A percentile compares a stretch with the other conserved stretches of the same genome.
Evolutionary conservation across 768 basidiomycete genomes (phyloP).

Genomic region (Hypholoma fasciculare): DNA sequence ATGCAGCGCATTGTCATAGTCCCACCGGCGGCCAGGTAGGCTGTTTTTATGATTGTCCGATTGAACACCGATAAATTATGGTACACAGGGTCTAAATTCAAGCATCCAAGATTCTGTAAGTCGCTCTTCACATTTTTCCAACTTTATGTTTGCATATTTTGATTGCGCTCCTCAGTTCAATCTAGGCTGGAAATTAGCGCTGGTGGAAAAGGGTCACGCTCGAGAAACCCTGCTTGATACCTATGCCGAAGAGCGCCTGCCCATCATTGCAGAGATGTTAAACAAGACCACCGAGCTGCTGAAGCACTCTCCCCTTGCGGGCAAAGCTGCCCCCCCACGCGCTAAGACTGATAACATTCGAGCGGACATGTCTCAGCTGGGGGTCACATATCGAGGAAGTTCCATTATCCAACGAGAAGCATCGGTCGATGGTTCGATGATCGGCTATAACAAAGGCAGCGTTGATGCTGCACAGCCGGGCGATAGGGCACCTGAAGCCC

Average conservation of each 20-base stretch:
- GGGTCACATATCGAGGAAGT: conserved; percentile 53
- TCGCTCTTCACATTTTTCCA: neutral
- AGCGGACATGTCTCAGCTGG: conserved; percentile 37
- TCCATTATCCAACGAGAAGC: conserved; percentile 38
- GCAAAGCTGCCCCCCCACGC: neutral
- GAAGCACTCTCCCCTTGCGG: conserved; percentile 3
- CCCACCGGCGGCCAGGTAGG: conserved; percentile 31
- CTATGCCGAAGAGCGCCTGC: conserved; percentile 33
- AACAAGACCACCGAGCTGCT: conserved; percentile 26
- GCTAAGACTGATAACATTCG: conserved; percentile 16
- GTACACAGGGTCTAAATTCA: conserved; percentile 28
- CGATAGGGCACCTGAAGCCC: conserved; percentile 17
- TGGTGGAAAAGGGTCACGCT: conserved; percentile 28
- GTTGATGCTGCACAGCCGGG: conserved; percentile 14
- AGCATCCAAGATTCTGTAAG: conserved; percentile 36
- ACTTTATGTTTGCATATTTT: neutral
- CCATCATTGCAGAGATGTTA: conserved; percentile 39
- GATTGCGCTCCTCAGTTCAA: conserved; percentile 28
- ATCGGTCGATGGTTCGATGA: neutral
- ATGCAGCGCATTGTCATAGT: conserved; percentile 35
- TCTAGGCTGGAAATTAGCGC: conserved; percentile 36
- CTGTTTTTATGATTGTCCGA: neutral
- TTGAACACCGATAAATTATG: neutral
- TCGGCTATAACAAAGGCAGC: conserved; percentile 11
- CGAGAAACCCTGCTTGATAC: conserved; percentile 25